Evolutionary conservation across 441 rosid species (phyloP), one percentile per base, ranked within the genome.

Genomic region (Melastoma candidum): DNA sequence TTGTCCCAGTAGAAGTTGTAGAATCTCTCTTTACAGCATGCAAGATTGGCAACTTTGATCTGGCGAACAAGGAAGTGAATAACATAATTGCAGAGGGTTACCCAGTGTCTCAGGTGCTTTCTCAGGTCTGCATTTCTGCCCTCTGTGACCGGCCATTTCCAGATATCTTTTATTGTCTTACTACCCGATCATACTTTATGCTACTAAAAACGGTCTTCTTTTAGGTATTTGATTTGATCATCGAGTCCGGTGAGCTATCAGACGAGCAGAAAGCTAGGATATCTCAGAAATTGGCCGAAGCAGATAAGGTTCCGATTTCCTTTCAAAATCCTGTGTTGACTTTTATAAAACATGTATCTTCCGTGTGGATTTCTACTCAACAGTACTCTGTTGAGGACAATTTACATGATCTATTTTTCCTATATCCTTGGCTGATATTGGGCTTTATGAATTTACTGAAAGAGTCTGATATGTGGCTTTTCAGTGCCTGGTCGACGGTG

Each of bases 251-350:
- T 53, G 96, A 89, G 65, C 68, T 84, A 61, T 69, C 88, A 1
- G 99, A 93, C 72, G 90, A 75, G 56, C 93, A 89, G 74, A 86
- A 86, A 83, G 96, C 95, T 75, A 77, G 79, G 63, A 83, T 93
- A 74, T 84, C 85, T 82, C 83, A 76, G 72, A 66, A 77, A 55
- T 71, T 89, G 67, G 97, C 65, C 62, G 79, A 68, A 67, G 81
- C 95, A 52, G 96, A 86, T 67, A 93, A 86, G 96, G 97, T 86
- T 29, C 25, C 5, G 66, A 43, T 54, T 58, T 75, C 66, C 49
- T 25, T 29, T n/a, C 10, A 29, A 47, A 26, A 51, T 26, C 56
- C 32, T 66, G 10, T 47, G 12, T 13, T 12, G 11, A 51, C 43
- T 32, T 22, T 8, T 51, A 0, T 32, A 13, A 12, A 17, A 51